These are phyloP conservation scores for Fusarium drepaniforme DNA, from an alignment of 2,329 filamentous ascomycete species.

Conservation along the genomic window DNA sequence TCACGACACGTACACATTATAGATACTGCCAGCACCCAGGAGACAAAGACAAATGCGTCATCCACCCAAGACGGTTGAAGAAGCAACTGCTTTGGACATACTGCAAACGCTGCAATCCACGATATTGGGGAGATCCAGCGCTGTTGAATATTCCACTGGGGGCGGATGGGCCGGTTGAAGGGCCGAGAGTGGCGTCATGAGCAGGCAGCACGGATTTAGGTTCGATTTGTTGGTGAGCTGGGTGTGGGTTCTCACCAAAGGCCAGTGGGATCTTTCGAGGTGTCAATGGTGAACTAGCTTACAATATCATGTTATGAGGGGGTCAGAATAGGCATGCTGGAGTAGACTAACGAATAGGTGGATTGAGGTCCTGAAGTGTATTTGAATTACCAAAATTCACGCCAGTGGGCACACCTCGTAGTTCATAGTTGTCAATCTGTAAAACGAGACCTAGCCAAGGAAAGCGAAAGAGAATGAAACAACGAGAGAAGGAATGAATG, in stretches of 20 bases:
- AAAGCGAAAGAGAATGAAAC: background rate
- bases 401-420: background rate
- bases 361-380: background rate
- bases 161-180: background rate
- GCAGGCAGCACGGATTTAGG: background rate
- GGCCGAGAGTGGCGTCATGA: background rate
- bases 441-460: accelerated
- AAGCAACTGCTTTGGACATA: background rate
- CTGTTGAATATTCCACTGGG: background rate
- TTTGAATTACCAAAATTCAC: background rate
- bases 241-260: background rate
- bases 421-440: background rate
- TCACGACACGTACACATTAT: conserved; percentile 3
- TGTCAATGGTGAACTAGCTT: background rate
- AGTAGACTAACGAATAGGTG: background rate
- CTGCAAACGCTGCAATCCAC: conserved; percentile 5
- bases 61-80: background rate
- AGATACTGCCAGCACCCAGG: background rate
- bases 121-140: background rate
- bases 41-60: background rate
- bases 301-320: background rate
- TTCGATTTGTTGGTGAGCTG: background rate
- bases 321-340: background rate
- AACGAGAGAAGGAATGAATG: background rate
- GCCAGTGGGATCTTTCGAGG: background rate